Evolutionary conservation across 768 basidiomycete genomes (phyloP).

Genomic region (Pleurotus platypus): DNA sequence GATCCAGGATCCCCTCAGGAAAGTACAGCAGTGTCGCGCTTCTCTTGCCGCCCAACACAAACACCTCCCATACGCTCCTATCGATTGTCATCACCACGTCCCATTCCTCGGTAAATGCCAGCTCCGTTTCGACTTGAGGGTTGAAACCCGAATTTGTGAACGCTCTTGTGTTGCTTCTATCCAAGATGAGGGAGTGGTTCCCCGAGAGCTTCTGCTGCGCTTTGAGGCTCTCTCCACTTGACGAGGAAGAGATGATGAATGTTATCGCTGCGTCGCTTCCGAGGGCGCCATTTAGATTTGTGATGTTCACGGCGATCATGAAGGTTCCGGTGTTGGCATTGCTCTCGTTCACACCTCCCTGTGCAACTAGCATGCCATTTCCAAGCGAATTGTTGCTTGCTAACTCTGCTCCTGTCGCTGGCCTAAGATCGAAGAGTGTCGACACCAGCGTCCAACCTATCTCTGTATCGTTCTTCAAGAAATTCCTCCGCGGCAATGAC

Average conservation of each 20-base stretch:
- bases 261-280: neutral
- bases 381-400: neutral
- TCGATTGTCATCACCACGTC: neutral
- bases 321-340: neutral
- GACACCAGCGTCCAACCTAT: neutral
- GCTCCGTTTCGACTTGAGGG: neutral
- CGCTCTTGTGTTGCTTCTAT: neutral
- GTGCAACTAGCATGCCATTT: neutral
- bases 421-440: neutral
- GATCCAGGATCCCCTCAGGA: neutral
- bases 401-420: neutral
- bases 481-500: neutral
- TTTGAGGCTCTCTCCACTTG: no score
- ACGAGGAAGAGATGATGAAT: neutral
- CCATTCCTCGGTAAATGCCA: neutral
- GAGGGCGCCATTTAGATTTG: no score
- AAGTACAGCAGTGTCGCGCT: neutral
- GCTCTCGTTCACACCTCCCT: neutral
- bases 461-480: neutral
- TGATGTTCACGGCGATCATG: neutral
- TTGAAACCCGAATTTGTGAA: neutral
- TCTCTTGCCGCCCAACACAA: neutral
- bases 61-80: neutral
- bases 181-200: neutral
- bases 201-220: neutral